Conservation (phyloP, 2,329 filamentous ascomycete species). For the Apiospora kogelbergensis region DNA sequence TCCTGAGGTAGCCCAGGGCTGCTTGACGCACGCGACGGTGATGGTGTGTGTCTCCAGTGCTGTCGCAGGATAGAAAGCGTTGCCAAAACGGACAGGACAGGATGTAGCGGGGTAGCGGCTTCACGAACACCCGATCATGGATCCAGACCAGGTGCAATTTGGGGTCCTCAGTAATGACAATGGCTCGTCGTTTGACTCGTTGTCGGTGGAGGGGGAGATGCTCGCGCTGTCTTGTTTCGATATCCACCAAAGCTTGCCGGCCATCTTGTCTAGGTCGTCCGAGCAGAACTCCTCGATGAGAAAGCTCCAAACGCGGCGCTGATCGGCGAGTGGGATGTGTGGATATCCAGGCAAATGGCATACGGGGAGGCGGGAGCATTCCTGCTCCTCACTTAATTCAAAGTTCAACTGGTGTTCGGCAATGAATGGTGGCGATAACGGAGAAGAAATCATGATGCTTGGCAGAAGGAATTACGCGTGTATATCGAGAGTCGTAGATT, state of each 20-base stretch:
- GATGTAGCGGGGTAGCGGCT: constrained; percentile 32
- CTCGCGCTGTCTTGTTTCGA: constrained; percentile 18
- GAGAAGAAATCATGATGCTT: background rate
- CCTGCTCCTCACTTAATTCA: background rate
- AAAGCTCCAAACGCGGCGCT: constrained; percentile 7
- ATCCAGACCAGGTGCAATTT: constrained; percentile 36
- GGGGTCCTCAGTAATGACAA: constrained; percentile 33
- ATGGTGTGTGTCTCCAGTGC: constrained; percentile 5
- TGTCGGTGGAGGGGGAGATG: constrained; percentile 30
- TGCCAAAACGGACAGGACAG: constrained; percentile 27
- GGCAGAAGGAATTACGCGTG: no score
- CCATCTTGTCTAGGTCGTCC: constrained; percentile 14
- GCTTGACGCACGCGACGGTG: constrained; percentile 13
- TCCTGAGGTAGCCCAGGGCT: constrained; percentile 33
- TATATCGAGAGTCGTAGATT: no score
- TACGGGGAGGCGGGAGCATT: background rate
- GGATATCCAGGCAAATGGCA: constrained; percentile 15
- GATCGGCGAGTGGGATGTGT: constrained; percentile 11
- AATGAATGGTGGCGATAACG: background rate
- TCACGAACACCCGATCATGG: constrained; percentile 31
- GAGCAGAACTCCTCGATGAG: constrained; percentile 15
- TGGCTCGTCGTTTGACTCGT: constrained; percentile 25
- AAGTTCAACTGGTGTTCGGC: constrained; percentile 1
- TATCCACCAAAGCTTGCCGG: constrained; percentile 15
- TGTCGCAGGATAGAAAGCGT: constrained; percentile 15